Evolutionary conservation across 768 basidiomycete genomes (phyloP).

Genomic region (Pilatotrama ljubarskyi): DNA sequence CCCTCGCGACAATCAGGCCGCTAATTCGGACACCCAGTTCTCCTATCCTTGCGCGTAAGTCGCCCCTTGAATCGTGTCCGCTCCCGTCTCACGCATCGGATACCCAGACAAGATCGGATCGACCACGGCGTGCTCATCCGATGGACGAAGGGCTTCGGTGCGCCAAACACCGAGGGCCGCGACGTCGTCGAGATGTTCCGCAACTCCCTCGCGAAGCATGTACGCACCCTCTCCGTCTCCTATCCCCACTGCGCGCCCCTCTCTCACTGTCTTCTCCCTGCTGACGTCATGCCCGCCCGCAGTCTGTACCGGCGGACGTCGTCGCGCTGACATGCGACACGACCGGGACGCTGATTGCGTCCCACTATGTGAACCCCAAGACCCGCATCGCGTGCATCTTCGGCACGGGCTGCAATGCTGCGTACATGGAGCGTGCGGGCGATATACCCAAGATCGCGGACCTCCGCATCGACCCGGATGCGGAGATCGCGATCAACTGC

Average conservation of each 20-base stretch:
- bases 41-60: conserved; percentile 93
- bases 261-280: neutral
- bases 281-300: conserved; percentile 1
- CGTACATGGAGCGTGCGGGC: conserved; percentile 90
- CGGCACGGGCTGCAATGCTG: conserved; percentile 97
- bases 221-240: conserved; percentile 37
- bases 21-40: conserved; percentile 53
- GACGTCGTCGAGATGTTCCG: conserved; percentile 96
- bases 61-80: neutral
- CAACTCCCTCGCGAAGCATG: conserved; percentile 73
- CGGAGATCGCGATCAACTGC: conserved; percentile 94
- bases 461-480: conserved; percentile 63
- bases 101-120: conserved; percentile 80
- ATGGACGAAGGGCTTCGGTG: conserved; percentile 99
- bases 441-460: conserved; percentile 84
- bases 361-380: conserved; percentile 87
- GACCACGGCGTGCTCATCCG: conserved; percentile 94
- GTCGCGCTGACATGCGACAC: conserved; percentile 97
- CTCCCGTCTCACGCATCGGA: neutral
- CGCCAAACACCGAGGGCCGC: conserved; percentile 84
- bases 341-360: conserved; percentile 96
- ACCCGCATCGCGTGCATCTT: conserved; percentile 97
- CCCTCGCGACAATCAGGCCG: conserved; percentile 3
- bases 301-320: conserved; percentile 83
- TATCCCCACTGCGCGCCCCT: neutral